Conservation (phyloP, 2,329 filamentous ascomycete genomes). For the Domatiomyces catenatus region DNA sequence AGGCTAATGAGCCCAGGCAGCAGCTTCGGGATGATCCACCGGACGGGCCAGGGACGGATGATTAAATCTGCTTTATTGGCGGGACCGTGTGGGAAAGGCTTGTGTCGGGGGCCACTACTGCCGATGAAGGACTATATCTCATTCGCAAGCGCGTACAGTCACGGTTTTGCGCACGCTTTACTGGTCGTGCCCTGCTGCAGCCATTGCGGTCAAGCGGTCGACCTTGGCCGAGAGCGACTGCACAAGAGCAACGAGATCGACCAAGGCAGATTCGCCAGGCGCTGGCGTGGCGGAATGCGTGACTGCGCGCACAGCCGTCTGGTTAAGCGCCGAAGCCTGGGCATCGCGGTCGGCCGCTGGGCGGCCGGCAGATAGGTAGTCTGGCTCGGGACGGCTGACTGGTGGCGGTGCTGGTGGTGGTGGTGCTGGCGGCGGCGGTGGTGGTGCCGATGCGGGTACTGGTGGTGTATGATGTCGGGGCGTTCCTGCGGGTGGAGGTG, state of each 20-base stretch:
- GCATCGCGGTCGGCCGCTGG: background rate
- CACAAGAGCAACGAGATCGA: constrained; percentile 14
- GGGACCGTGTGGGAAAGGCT: background rate
- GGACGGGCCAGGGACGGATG: background rate
- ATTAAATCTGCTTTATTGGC: background rate
- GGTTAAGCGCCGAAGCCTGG: background rate
- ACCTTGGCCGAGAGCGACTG: constrained; percentile 16
- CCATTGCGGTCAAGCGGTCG: constrained; percentile 16
- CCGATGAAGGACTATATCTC: background rate
- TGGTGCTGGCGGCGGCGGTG: no score
- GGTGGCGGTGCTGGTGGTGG: background rate
- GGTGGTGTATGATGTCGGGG: background rate
- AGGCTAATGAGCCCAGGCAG: background rate
- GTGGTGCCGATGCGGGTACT: no score
- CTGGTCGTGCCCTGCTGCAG: constrained; percentile 16
- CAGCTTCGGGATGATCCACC: background rate
- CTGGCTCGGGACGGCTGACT: background rate
- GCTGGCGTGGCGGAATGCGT: background rate
- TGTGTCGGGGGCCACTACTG: background rate
- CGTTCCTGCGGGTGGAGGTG: background rate
- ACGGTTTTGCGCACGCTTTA: constrained; percentile 2
- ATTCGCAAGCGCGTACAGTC: background rate
- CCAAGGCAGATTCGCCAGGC: constrained; percentile 11
- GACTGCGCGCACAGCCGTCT: background rate
- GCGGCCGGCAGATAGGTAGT: background rate